Evolutionary conservation across 1,284 basidiomycete species (phyloP).

Genomic region (Pseudomicrostroma phylloplanum): DNA sequence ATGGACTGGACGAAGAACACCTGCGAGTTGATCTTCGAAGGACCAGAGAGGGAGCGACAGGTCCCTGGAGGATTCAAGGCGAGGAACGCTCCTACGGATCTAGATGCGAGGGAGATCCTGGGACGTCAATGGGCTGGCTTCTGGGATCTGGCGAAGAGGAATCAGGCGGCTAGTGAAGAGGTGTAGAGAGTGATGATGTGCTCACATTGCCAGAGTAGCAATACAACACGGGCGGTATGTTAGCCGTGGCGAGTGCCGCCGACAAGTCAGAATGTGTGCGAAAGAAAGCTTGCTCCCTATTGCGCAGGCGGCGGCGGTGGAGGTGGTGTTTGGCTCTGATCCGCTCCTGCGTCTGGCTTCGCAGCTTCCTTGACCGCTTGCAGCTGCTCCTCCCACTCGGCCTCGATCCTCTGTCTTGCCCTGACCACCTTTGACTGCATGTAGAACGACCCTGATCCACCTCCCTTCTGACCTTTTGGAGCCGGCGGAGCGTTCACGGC

Average conservation of each 20-base stretch:
- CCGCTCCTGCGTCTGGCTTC: conserved; percentile 3
- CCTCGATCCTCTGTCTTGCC: conserved; percentile 87
- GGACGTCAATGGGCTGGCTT: conserved; percentile 76
- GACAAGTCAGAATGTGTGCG: too few relatives aligned
- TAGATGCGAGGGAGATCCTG: conserved; percentile 65
- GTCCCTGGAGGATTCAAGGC: conserved; percentile 59
- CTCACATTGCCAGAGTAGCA: too few relatives aligned
- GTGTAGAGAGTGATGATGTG: neutral
- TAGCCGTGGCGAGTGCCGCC: too few relatives aligned
- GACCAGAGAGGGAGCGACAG: conserved; percentile 69
- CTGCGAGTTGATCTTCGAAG: conserved; percentile 89
- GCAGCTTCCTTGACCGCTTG: conserved; percentile 10
- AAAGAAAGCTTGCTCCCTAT: too few relatives aligned
- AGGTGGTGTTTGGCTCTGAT: neutral
- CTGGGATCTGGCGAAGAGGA: conserved; percentile 87
- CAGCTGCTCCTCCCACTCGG: conserved; percentile 57
- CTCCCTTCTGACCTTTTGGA: conserved; percentile 45
- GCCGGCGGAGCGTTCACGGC: conserved; percentile 64
- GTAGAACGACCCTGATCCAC: conserved; percentile 57
- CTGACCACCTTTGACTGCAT: conserved; percentile 93
- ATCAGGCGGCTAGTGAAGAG: conserved; percentile 1
- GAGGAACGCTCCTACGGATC: conserved; percentile 57
- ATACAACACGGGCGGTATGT: too few relatives aligned
- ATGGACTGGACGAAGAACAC: conserved; percentile 69
- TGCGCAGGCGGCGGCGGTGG: conserved; percentile 8